Evolutionary conservation across 495 filamentous ascomycete genomes (phyloP).

Genomic region (Daldinia concentrica): DNA sequence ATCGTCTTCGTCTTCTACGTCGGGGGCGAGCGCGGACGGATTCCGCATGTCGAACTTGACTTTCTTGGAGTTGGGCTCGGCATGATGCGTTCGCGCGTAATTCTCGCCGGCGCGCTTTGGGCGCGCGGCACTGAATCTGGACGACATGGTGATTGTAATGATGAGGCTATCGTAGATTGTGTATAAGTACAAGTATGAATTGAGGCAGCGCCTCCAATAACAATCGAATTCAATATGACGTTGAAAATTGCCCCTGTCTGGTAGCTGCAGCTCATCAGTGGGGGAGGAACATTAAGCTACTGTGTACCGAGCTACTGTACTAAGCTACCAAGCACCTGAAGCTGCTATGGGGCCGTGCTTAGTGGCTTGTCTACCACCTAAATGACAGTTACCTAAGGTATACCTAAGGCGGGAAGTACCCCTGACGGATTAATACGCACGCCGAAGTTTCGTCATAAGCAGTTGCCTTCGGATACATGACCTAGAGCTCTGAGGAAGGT

Average conservation of each 20-base stretch:
- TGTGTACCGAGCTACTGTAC: neutral
- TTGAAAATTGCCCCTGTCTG: conserved; percentile 41
- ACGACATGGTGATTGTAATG: conserved; percentile 61
- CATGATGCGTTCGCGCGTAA: conserved; percentile 76
- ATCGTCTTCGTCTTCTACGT: conserved; percentile 71
- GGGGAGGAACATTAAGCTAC: conserved; percentile 13
- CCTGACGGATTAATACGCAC: conserved; percentile 9
- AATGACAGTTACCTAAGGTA: neutral
- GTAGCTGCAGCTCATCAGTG: conserved; percentile 39
- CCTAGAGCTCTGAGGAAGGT: conserved; percentile 17
- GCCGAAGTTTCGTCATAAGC: conserved; percentile 47
- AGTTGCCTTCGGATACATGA: conserved; percentile 28
- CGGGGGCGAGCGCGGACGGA: conserved; percentile 84
- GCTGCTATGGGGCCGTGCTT: neutral
- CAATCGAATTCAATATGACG: conserved; percentile 29
- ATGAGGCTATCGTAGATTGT: neutral
- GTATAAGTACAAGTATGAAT: conserved; percentile 2
- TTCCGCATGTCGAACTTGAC: conserved; percentile 95
- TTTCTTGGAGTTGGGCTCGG: conserved; percentile 74
- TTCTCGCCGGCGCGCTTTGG: conserved; percentile 85
- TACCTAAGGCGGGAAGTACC: neutral
- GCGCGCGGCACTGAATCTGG: conserved; percentile 69
- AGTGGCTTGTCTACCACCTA: neutral
- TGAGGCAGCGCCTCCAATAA: conserved; percentile 19
- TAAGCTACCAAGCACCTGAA: neutral